phyloP scores from a whole-genome alignment of 2,329 filamentous ascomycete genomes.

The Bipolaris bicolor region DNA sequence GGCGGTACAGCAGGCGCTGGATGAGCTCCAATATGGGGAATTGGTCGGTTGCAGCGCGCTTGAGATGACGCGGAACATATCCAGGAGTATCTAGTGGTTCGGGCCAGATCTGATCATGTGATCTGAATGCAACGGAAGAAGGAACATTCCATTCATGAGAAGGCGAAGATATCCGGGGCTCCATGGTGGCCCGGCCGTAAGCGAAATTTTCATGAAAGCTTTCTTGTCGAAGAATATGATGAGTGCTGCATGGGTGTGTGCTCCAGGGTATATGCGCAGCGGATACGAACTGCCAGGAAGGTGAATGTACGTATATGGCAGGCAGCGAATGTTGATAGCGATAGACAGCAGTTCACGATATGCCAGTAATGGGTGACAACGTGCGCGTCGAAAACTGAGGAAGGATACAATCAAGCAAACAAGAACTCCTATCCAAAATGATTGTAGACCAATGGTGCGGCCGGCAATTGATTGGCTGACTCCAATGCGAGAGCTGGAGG shows the following conservation, averaged over 20 bases:
- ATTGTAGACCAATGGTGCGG: not conserved
- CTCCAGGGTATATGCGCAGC: not conserved
- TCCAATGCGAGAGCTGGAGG: not conserved
- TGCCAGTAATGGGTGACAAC: not conserved
- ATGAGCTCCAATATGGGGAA: conserved; percentile 40
- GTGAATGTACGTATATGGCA: not conserved
- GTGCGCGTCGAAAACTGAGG: not conserved
- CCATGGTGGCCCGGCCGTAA: not conserved
- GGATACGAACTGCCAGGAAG: not conserved
- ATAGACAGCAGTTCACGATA: not conserved
- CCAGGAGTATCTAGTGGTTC: conserved; percentile 36
- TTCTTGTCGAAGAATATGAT: not conserved
- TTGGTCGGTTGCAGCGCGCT: conserved; percentile 21
- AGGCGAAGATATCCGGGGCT: not conserved
- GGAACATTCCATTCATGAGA: not conserved
- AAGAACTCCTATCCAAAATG: not conserved
- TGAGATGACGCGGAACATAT: conserved; percentile 32
- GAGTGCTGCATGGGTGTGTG: not conserved
- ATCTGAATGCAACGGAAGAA: not conserved
- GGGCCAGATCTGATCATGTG: conserved; percentile 22
- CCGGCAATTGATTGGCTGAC: not conserved
- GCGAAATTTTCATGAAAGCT: not conserved
- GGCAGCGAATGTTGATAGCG: not conserved
- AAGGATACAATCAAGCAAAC: not conserved
- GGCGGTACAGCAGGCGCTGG: conserved; percentile 32